Evolutionary conservation across 805 yeast genomes (phyloP).

Genomic region (Candida glaebosa): DNA sequence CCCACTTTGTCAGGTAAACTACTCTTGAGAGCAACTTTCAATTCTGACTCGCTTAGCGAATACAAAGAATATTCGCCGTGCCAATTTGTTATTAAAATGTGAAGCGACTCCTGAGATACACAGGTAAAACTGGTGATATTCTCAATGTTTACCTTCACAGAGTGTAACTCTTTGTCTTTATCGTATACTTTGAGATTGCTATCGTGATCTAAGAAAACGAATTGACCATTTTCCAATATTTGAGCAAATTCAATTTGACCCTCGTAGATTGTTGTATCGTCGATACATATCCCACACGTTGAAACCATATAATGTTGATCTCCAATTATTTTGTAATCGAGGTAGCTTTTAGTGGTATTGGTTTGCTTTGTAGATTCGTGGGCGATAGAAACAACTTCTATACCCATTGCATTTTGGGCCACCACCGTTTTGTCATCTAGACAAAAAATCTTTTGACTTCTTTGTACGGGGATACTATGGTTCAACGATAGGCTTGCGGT

Average conservation of each 20-base stretch:
- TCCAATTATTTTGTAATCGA: neutral
- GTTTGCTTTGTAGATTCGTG: neutral
- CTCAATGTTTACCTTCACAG: neutral
- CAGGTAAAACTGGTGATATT: constrained; percentile 1
- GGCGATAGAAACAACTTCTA: neutral
- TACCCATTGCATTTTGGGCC: neutral
- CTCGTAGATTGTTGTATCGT: neutral
- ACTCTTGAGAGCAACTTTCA: constrained; percentile 4
- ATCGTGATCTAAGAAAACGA: neutral
- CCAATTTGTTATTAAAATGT: constrained; percentile 13
- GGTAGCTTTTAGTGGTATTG: neutral
- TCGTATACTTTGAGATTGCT: neutral
- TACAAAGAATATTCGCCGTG: constrained; percentile 13
- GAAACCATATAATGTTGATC: neutral
- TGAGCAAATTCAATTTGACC: constrained; percentile 1
- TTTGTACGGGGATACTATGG: neutral
- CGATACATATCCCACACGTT: neutral
- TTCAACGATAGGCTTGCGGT: neutral
- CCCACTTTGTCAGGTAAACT: constrained; percentile 4
- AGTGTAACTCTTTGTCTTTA: neutral
- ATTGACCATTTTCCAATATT: neutral
- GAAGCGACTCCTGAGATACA: neutral
- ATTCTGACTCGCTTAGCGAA: constrained; percentile 5
- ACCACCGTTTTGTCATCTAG: neutral
- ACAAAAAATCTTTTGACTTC: neutral